Conservation (phyloP, 768 basidiomycete genomes). For the Russula griseocarnosa region DNA sequence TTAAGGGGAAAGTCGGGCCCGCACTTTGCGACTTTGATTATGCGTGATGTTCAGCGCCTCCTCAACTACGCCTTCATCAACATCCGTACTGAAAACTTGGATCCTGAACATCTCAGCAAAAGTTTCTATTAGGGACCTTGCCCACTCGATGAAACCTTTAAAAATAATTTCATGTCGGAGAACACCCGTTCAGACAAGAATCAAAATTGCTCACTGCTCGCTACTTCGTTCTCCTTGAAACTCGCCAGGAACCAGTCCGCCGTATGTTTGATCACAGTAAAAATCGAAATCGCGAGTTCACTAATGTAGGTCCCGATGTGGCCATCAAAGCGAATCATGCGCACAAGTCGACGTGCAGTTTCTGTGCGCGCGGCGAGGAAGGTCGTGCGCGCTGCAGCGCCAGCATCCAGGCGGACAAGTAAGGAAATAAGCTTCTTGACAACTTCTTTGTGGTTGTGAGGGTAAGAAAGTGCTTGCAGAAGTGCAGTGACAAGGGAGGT, state of each 20-base stretch:
- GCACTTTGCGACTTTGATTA: constrained; percentile 78
- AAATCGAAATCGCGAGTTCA: constrained; percentile 83
- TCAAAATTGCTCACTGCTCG: constrained; percentile 63
- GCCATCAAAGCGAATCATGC: constrained; percentile 88
- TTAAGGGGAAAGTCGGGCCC: constrained; percentile 12
- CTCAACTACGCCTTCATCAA: constrained; percentile 63
- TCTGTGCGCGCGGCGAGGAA: constrained; percentile 77
- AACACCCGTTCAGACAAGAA: neutral
- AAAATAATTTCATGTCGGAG: neutral
- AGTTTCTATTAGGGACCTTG: constrained; percentile 74
- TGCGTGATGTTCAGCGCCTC: constrained; percentile 77
- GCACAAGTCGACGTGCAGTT: constrained; percentile 70
- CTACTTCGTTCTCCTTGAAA: constrained; percentile 92
- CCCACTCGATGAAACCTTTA: constrained; percentile 92
- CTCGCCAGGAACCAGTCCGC: constrained; percentile 97
- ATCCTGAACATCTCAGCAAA: constrained; percentile 84
- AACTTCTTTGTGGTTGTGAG: constrained; percentile 70
- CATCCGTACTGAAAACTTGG: constrained; percentile 86
- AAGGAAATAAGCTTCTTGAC: constrained; percentile 69
- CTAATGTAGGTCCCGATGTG: constrained; percentile 81
- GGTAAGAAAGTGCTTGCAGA: constrained; percentile 66
- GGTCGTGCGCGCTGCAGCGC: constrained; percentile 71
- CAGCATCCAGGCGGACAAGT: constrained; percentile 70
- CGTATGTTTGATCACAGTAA: constrained; percentile 94
- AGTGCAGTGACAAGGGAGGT: constrained; percentile 65